These are phyloP conservation scores for Thraustochytrium striatum DNA, from an alignment of 352 stramenopile genomes.

Conservation along the genomic window DNA sequence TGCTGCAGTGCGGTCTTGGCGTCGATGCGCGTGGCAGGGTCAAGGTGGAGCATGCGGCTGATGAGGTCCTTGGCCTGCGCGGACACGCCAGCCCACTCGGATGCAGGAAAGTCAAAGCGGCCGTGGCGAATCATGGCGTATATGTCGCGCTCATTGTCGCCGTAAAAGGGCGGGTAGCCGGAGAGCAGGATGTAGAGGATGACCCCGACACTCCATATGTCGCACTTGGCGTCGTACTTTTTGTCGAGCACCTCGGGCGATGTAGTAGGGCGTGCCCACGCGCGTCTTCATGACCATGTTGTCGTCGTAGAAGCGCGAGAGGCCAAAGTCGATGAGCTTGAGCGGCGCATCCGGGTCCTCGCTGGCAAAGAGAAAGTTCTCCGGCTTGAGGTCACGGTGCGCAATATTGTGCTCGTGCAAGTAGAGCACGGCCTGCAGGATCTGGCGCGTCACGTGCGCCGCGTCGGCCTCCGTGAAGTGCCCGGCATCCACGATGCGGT, in stretches of 20 bases:
- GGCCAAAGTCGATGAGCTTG: slow-evolving; percentile 98
- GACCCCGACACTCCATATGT: slow-evolving; percentile 80
- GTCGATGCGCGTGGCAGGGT: slow-evolving; percentile 65
- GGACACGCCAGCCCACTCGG: slow-evolving; percentile 59
- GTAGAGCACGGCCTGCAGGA: slow-evolving; percentile 91
- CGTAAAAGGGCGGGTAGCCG: slow-evolving; percentile 80
- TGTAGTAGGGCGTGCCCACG: slow-evolving; percentile 82
- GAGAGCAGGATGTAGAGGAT: slow-evolving; percentile 85
- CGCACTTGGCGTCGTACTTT: slow-evolving; percentile 81
- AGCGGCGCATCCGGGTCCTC: slow-evolving; percentile 80
- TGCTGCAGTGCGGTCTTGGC: slow-evolving; percentile 69
- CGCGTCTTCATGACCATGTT: slow-evolving; percentile 84
- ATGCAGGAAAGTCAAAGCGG: slow-evolving; percentile 55
- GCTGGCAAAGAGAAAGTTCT: slow-evolving; percentile 92
- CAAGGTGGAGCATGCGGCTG: slow-evolving; percentile 62
- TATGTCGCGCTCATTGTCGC: slow-evolving; percentile 79
- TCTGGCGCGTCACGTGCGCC: slow-evolving; percentile 75
- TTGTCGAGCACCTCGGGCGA: slow-evolving; percentile 75
- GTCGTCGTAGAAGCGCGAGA: slow-evolving; percentile 79
- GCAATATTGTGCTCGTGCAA: slow-evolving; percentile 95
- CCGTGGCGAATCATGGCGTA: slow-evolving; percentile 54
- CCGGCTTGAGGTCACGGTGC: slow-evolving; percentile 94
- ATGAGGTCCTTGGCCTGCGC: slow-evolving; percentile 66
- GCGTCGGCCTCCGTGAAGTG: slow-evolving; percentile 88
- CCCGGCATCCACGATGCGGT: slow-evolving; percentile 77